Percentiles rank a stretch among this genome's conserved stretches.
These are phyloP conservation scores for Primulina eburnea DNA, from an alignment of 257 asterid species.

Conservation along the genomic window DNA sequence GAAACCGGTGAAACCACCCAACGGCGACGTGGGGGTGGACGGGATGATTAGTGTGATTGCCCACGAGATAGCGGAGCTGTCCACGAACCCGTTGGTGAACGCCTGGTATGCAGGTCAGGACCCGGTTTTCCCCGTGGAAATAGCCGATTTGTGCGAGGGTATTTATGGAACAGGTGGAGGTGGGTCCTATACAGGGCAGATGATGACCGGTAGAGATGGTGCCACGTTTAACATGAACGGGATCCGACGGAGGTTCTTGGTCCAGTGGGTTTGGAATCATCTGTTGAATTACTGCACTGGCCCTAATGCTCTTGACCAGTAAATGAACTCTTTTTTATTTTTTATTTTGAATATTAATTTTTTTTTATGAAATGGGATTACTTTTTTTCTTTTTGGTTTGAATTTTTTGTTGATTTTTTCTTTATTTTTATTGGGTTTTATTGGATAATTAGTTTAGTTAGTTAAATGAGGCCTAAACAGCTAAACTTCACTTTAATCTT, in stretches of 20 bases:
- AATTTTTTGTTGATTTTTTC: no score
- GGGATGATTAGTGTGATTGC: conserved; percentile 90
- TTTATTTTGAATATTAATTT: no score
- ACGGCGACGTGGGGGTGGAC: conserved; percentile 79
- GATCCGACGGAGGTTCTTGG: conserved; percentile 72
- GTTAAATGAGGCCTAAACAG: no score
- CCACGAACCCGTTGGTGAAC: conserved; percentile 71
- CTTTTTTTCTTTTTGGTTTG: no score
- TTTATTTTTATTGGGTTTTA: no score
- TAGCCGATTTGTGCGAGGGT: conserved; percentile 91
- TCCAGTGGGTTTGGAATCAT: conserved; percentile 92
- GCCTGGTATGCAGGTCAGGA: conserved; percentile 94
- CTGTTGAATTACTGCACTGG: conserved; percentile 75
- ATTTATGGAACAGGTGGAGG: conserved; percentile 88
- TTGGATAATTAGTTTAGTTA: no score
- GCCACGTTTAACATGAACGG: conserved; percentile 88
- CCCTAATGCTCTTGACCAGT: conserved; percentile 94
- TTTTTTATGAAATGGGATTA: no score
- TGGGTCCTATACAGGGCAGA: conserved; percentile 85
- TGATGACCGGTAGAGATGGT: conserved; percentile 66
- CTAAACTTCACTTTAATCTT: no score
- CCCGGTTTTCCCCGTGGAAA: conserved; percentile 76
- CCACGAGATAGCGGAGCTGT: conserved; percentile 80
- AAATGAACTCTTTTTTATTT: conserved; percentile 17
- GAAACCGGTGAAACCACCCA: conserved; percentile 60